phyloP scores from a whole-genome alignment of 2,329 filamentous ascomycete genomes.

The Diplodia scrobiculata region DNA sequence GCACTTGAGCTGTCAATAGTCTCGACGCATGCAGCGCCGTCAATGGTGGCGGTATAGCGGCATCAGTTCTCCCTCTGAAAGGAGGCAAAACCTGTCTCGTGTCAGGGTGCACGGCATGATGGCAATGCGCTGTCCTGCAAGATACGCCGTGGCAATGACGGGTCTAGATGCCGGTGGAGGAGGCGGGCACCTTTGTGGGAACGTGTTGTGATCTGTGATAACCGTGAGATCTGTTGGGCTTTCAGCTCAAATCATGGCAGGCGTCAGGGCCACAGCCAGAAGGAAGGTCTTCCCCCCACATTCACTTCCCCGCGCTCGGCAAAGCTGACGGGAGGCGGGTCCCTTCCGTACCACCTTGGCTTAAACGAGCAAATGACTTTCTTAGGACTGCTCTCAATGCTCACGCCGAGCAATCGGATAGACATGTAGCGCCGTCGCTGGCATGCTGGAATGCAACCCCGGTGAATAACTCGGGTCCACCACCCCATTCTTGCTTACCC shows the following conservation, averaged over 20 bases:
- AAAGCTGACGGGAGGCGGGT: constrained; percentile 21
- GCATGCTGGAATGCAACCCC: constrained; percentile 12
- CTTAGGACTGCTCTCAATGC: background rate
- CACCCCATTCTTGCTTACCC: background rate
- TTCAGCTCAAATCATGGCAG: background rate
- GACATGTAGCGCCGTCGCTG: background rate
- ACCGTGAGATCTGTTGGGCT: background rate
- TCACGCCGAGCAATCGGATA: constrained; percentile 1
- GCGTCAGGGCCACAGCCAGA: background rate
- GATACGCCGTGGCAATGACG: background rate
- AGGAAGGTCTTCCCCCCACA: constrained; percentile 5
- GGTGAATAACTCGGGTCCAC: background rate
- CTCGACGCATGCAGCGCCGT: constrained; percentile 1
- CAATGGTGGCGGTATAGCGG: background rate
- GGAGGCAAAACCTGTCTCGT: constrained; percentile 11
- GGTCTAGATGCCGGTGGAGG: background rate
- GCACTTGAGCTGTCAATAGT: constrained; percentile 10
- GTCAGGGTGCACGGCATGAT: constrained; percentile 15
- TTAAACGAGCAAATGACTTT: constrained; percentile 14
- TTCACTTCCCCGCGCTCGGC: constrained; percentile 16
- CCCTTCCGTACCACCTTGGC: constrained; percentile 4
- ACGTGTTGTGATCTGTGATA: background rate
- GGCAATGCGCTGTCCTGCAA: background rate
- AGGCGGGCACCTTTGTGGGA: background rate
- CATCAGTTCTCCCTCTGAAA: background rate